Conservation (phyloP, 2,329 filamentous ascomycete genomes). For the Fusarium humuli region DNA sequence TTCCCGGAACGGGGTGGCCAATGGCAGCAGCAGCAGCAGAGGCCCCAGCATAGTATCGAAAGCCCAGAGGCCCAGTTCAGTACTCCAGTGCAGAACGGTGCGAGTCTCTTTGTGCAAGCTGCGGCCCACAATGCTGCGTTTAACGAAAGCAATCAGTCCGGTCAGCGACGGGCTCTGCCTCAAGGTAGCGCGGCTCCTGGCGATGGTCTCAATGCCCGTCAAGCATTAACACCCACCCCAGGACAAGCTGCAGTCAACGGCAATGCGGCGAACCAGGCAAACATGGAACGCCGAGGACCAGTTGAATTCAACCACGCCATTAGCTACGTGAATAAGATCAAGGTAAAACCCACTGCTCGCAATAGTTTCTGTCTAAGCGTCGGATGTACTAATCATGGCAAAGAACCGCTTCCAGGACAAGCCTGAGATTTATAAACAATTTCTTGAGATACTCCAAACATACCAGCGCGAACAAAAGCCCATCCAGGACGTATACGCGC, state of each 20-base stretch:
- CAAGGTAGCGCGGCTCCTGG: slow-evolving; percentile 50
- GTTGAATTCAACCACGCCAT: slow-evolving; percentile 99
- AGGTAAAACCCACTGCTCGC: slow-evolving; percentile 69
- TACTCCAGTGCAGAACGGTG: slow-evolving; percentile 64
- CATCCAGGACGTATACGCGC: slow-evolving; percentile 97
- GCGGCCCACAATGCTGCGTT: slow-evolving; percentile 52
- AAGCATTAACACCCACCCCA: slow-evolving; percentile 70
- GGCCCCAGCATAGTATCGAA: slow-evolving; percentile 68
- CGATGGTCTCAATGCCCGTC: slow-evolving; percentile 62
- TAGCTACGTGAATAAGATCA: slow-evolving; percentile 99
- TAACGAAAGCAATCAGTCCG: slow-evolving; percentile 49
- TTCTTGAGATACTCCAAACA: slow-evolving; percentile 96
- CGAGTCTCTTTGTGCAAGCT: slow-evolving; percentile 60
- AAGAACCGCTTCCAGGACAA: slow-evolving; percentile 97
- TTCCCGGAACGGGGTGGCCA: slow-evolving; percentile 62
- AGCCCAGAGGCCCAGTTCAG: slow-evolving; percentile 73
- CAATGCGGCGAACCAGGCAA: slow-evolving; percentile 67
- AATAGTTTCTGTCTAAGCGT: not conserved
- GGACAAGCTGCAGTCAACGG: slow-evolving; percentile 72
- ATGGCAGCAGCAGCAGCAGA: slow-evolving; percentile 62
- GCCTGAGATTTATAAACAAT: slow-evolving; percentile 99
- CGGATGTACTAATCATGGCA: slow-evolving; percentile 38
- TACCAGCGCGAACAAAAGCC: slow-evolving; percentile 98
- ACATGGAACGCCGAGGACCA: slow-evolving; percentile 87
- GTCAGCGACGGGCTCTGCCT: slow-evolving; percentile 50